Base-by-base conservation (phyloP, 1,284 basidiomycete genomes). In the Pterulicium gracile region DNA sequence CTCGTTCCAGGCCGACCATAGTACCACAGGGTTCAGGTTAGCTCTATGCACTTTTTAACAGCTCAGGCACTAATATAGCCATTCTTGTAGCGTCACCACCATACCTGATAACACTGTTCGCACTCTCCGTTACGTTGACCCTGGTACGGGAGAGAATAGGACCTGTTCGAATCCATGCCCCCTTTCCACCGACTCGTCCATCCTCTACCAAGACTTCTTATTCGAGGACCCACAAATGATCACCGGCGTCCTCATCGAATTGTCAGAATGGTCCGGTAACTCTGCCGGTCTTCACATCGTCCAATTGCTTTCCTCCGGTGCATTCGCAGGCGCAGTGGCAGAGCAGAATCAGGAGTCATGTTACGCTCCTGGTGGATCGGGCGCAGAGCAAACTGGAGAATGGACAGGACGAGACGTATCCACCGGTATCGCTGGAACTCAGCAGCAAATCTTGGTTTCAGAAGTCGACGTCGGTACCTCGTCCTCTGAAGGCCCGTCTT, bases 221-320 rank as follows among this genome's bases (percentile, higher is more conserved):
- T 92, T 95, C 56, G 62, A 71, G 47, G 66, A 63, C 20, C 63
- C 77, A n/a, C 61, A 76, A 32, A 63, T 70, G 19, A 74, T 93
- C 52, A 91, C 87, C 3, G 92, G 92, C 47, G 76, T 91, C 52
- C 82, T 92, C 61, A 72, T 98, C 57, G 84, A 80, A 47, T 68
- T 97, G 18, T 79, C 82, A 4, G 66, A 72, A 41, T 94, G 85
- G 75, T 75, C 72, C 44, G 95, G 94, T 20, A 65, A 70, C 7
- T 78, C 81, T 3, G 77, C 90, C 2, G 96, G 92, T 47, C 66
- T 98, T 43, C 88, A 95, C 61, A 70, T 96, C 45, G 61, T 98
- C 34, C 89, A 98, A 61, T 70, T 98, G 4, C 78, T 98, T 10
- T 94, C 91, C 0, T 84, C 88, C 5, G 95, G 95, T 51, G 86